Evolutionary conservation across 495 filamentous ascomycete species (phyloP).

Genomic region (Niebla homalea): DNA sequence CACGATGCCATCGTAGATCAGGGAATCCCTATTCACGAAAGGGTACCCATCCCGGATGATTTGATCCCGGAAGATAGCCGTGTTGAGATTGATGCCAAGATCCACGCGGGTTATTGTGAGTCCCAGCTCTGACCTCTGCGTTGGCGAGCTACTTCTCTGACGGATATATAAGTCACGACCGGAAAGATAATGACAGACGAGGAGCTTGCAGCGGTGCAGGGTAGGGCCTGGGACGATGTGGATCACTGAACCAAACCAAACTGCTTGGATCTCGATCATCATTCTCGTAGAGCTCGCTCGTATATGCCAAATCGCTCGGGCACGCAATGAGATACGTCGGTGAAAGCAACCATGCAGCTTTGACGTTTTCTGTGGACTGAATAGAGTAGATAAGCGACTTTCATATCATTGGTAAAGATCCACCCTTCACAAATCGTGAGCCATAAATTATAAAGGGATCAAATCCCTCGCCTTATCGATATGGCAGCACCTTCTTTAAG

Average conservation of each 20-base stretch:
- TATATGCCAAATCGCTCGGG: background rate
- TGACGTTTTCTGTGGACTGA: too few species aligned
- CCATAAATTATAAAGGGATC: too few species aligned
- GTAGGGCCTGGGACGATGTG: conserved; percentile 69
- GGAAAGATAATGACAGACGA: conserved; percentile 80
- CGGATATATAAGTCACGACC: conserved; percentile 46
- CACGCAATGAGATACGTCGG: background rate
- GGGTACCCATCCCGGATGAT: conserved; percentile 84
- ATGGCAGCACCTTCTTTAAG: too few species aligned
- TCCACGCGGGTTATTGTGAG: conserved; percentile 76
- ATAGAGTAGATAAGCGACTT: too few species aligned
- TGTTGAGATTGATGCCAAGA: conserved; percentile 94
- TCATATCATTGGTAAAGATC: too few species aligned
- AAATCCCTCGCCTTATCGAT: too few species aligned
- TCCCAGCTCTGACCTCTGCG: conserved; percentile 8
- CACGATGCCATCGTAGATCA: conserved; percentile 94
- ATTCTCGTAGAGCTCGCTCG: background rate
- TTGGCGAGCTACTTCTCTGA: conserved; percentile 10
- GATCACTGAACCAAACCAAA: conserved; percentile 20
- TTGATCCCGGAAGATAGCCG: conserved; percentile 91
- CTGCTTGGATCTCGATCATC: background rate
- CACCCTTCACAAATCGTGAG: too few species aligned
- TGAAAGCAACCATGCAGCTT: too few species aligned
- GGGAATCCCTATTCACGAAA: conserved; percentile 87
- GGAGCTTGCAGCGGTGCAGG: conserved; percentile 72